Percentiles rank a stretch among this genome's conserved stretches.
Evolutionary conservation across 2,329 filamentous ascomycete species (phyloP).

Genomic region (Trichoderma sp.): DNA sequence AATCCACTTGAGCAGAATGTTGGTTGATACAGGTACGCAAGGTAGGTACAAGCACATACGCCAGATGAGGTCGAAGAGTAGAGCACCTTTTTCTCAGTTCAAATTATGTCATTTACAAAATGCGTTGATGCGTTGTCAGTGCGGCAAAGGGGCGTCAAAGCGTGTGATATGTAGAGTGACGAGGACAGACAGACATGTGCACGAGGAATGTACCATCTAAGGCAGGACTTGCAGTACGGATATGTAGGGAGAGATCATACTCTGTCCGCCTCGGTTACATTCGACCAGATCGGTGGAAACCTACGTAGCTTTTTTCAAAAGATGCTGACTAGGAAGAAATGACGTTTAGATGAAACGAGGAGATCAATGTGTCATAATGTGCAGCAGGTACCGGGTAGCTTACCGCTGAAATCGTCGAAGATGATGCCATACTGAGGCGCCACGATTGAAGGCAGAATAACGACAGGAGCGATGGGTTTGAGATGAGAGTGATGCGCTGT

Average conservation of each 20-base stretch:
- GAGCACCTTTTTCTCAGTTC: not conserved
- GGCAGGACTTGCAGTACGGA: not conserved
- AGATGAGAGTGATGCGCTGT: not conserved
- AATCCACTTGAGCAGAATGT: not conserved
- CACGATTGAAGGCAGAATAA: not conserved
- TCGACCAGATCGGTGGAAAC: constrained; percentile 22
- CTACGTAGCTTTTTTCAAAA: not conserved
- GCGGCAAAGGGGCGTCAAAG: not conserved
- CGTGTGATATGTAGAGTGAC: not conserved
- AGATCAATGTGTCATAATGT: not conserved
- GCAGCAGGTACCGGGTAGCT: not conserved
- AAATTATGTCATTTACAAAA: not conserved
- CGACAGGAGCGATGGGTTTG: not conserved
- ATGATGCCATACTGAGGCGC: not conserved
- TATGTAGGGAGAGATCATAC: not conserved
- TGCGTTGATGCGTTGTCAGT: not conserved
- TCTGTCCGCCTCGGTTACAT: not conserved
- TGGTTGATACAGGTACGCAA: not conserved
- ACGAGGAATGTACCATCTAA: not conserved
- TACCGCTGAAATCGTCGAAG: not conserved
- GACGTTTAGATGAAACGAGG: not conserved
- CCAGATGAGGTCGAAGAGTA: not conserved
- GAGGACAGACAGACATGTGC: not conserved
- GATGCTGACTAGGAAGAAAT: not conserved
- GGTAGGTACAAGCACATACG: not conserved